Evolutionary conservation across 2,329 filamentous ascomycete genomes (phyloP), one percentile per base, ranked within the genome.

Genomic region (Phaeosphaeria sp.): DNA sequence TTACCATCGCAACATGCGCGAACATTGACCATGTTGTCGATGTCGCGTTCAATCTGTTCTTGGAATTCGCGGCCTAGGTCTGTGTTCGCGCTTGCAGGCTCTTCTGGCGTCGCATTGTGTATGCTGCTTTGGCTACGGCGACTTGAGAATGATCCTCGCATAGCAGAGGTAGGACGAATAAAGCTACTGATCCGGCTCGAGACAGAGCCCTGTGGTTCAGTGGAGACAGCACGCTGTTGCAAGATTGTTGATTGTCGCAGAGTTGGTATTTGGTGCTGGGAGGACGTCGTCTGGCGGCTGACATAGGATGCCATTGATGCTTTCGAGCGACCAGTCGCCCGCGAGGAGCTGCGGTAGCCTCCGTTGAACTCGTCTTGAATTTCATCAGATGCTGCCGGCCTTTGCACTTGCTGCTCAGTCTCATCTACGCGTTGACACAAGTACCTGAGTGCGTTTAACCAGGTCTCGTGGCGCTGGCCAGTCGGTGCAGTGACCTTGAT

Each of bases 361-460:
- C 91, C 91, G 71, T 96, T 96, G 80, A 97, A 97, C 74, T 97
- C 95, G 21, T 64, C 64, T 40, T 84, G 82, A 39, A 87, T 80
- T 58, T 89, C 87, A 51, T 86, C 85, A 50, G 82, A 69, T 4
- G 81, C 88, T 61, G 91, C 84, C 13, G 63, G 81, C 39, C 90
- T 88, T 24, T 54, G 27, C 21, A 90, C 89, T 39, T 54, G 42
- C 20, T 85, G 77, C 53, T 76, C 71, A 48, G 82, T 81, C 17
- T 84, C 67, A 1, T 67, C 71, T 24, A 89, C 93, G 46, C 93
- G 89, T 27, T 97, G 84, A 36, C 98, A 84, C 15, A 99, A 85
- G 75, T 99, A 99, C 1, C 92, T 96, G 53, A 99, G 83, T 0
- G 95, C 93, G 72, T 98, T 98, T 84, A 95, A 97, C 95, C 95